Evolutionary conservation across 2,329 filamentous ascomycete genomes (phyloP).

Genomic region (Cercospora beticola): DNA sequence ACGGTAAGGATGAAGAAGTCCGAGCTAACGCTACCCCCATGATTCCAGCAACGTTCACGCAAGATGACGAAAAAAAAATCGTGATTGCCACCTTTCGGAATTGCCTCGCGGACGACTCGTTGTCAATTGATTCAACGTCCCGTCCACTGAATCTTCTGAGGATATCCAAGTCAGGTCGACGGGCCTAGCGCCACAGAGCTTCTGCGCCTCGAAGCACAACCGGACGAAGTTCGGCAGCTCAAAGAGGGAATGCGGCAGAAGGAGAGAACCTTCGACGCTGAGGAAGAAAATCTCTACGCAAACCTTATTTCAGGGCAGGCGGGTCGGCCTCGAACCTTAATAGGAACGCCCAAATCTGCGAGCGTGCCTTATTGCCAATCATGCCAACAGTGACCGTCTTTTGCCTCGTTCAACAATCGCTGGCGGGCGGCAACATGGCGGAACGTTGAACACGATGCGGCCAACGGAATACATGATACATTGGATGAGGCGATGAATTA

Average conservation of each 20-base stretch:
- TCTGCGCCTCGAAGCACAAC: background rate
- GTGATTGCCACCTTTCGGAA: background rate
- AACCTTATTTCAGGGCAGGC: background rate
- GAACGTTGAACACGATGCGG: background rate
- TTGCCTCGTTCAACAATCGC: background rate
- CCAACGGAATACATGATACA: background rate
- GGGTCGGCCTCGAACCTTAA: background rate
- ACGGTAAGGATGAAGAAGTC: background rate
- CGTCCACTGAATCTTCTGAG: background rate
- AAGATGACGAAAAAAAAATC: background rate
- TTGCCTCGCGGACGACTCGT: background rate
- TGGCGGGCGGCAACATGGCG: background rate
- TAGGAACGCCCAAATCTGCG: background rate
- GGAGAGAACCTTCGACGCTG: slow-evolving; percentile 3
- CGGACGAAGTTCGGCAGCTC: slow-evolving; percentile 12
- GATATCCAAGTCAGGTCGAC: background rate
- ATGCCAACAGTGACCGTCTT: background rate
- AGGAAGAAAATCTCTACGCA: background rate
- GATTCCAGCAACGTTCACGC: background rate
- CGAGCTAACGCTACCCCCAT: background rate
- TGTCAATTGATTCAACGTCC: background rate
- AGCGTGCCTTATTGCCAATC: background rate
- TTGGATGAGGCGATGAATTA: background rate
- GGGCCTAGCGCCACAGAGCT: background rate
- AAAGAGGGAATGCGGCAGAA: slow-evolving; percentile 10